Evolutionary conservation across 192 early-diverging fungal genomes (phyloP), one percentile per base, ranked within the genome.

Genomic region (Linderina pennispora): DNA sequence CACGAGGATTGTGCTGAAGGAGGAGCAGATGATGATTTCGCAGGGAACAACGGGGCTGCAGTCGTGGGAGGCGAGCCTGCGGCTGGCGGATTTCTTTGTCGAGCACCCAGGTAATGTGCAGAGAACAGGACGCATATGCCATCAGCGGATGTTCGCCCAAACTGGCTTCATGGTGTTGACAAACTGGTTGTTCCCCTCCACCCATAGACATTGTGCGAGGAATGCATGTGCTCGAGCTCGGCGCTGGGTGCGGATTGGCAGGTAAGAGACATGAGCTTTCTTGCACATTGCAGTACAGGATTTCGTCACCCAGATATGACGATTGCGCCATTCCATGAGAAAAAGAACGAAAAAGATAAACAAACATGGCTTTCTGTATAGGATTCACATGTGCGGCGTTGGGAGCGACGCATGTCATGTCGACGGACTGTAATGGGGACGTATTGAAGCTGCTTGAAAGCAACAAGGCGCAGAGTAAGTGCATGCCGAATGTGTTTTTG

Each of bases 51-150:
- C 83, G 3, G 80, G 83, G 0, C 36, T 85, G 21, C 58, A 74
- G 36, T 80, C 77, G 8, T 85, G 83, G 83, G 80, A 78, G 28
- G 80, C 80, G 2, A 72, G 78, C 13, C 40, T 82, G 33, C 55
- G 65, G 4, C 51, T 85, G 31, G 46, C 74, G 2, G 74, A 80
- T 36, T 80, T 74, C 36, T 59, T 85, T 40, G 22, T 54, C 5
- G 62, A 65, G 45, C 52, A 72, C 25, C 62, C 68, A 34, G 68
- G 62, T 65, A 72, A 59, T 37, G 22, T 3, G 1, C 23, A 13
- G 6, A 34, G 13, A 26, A 25, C 15, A 26, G n/a, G 11, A 11
- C n/a, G n/a, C n/a, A n/a, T n/a, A n/a, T n/a, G n/a, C n/a, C n/a
- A n/a, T n/a, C n/a, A n/a, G n/a, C n/a, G n/a, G n/a, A n/a, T n/a